Conservation (phyloP, 352 stramenopile genomes). For the Globisporangium spiculum region DNA sequence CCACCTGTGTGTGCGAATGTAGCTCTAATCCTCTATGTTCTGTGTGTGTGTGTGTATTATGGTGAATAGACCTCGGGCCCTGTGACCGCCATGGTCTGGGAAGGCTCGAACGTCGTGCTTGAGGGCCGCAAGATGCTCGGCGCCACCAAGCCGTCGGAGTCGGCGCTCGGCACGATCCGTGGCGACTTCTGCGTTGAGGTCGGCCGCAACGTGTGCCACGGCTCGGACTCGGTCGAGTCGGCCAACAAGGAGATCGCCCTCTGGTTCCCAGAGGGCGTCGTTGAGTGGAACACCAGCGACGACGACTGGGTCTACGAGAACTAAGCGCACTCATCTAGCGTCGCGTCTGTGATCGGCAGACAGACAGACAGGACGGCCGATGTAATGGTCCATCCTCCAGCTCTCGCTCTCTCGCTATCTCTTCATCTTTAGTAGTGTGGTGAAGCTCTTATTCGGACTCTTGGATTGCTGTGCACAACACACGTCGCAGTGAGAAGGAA, state of each 20-base stretch:
- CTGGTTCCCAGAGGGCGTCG: conserved; percentile 88
- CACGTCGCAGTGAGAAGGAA: background rate
- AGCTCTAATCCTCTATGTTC: background rate
- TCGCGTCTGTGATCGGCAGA: background rate
- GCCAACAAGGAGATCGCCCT: conserved; percentile 97
- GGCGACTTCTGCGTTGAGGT: conserved; percentile 96
- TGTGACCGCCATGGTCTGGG: conserved; percentile 94
- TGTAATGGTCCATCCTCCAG: background rate
- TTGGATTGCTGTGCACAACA: background rate
- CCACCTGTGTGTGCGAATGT: background rate
- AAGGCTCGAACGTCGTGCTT: conserved; percentile 92
- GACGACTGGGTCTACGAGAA: conserved; percentile 97
- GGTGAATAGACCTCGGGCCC: conserved; percentile 72
- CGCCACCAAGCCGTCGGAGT: conserved; percentile 95
- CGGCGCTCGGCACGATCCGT: conserved; percentile 95
- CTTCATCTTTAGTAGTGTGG: background rate
- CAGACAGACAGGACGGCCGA: background rate
- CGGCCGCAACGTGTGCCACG: conserved; percentile 95
- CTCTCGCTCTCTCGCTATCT: background rate
- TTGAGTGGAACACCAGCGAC: conserved; percentile 87
- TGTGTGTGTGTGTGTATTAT: background rate
- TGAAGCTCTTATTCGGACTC: background rate
- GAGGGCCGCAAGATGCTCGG: conserved; percentile 96
- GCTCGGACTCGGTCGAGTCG: conserved; percentile 96
- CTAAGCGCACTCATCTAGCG: conserved; percentile 28